phyloP scores from a whole-genome alignment of 129 eudicot genomes.

The Lactuca sativa region DNA sequence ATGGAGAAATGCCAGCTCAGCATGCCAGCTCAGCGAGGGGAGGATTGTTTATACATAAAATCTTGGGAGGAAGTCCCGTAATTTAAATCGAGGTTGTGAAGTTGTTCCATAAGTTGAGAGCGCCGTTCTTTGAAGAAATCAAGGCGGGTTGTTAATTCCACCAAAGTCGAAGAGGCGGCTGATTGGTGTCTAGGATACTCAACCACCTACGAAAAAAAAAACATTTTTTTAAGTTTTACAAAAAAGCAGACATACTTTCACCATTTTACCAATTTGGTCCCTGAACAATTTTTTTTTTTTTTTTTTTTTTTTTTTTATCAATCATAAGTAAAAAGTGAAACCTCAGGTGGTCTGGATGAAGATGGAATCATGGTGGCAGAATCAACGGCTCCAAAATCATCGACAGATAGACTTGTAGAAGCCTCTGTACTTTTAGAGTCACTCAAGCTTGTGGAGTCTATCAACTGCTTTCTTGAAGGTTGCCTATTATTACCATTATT shows the following conservation, averaged over 20 bases:
- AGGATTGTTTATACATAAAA: conserved; percentile 61
- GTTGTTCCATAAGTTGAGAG: conserved; percentile 93
- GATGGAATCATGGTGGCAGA: conserved; percentile 56
- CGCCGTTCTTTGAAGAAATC: conserved; percentile 95
- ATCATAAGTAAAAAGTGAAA: conserved; percentile 17
- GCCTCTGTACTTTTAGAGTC: conserved; percentile 75
- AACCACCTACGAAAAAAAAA: conserved; percentile 45
- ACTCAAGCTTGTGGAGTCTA: conserved; percentile 53
- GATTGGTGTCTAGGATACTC: conserved; percentile 69
- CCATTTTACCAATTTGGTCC: too few relatives aligned
- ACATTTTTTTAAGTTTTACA: conserved; percentile 9
- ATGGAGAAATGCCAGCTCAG: conserved; percentile 7
- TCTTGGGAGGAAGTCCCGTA: conserved; percentile 66
- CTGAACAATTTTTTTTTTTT: background rate
- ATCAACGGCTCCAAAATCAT: conserved; percentile 58
- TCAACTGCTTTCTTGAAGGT: conserved; percentile 58
- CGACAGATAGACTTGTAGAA: conserved; percentile 56
- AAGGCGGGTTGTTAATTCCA: conserved; percentile 85
- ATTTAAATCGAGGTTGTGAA: conserved; percentile 80
- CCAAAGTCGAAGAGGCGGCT: conserved; percentile 84
- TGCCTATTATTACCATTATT: conserved; percentile 48
- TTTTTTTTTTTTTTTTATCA: too few relatives aligned
- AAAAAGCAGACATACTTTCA: too few relatives aligned
- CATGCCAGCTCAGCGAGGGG: conserved; percentile 51
- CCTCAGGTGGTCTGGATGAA: conserved; percentile 72